These are phyloP conservation scores for Boletus vermiculosoides DNA, from an alignment of 768 basidiomycete species.

Conservation along the genomic window DNA sequence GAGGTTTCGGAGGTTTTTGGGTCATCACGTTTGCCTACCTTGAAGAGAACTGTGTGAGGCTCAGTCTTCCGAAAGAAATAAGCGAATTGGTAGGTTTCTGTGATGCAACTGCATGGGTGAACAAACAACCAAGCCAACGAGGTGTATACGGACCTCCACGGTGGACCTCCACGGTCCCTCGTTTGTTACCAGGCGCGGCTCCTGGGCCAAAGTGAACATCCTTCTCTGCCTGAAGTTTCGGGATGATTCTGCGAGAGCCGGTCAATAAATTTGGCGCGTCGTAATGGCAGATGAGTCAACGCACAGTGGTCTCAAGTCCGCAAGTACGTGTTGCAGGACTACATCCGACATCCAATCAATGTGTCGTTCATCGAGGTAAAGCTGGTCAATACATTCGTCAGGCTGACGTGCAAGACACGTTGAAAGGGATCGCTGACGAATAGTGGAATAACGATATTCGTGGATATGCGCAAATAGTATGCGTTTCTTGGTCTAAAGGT, in stretches of 20 bases:
- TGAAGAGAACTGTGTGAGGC: conserved; percentile 76
- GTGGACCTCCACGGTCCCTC: conserved; percentile 76
- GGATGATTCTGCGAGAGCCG: conserved; percentile 51
- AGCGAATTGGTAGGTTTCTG: conserved; percentile 87
- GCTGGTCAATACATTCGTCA: conserved; percentile 35
- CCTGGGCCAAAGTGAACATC: conserved; percentile 42
- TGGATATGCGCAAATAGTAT: conserved; percentile 80
- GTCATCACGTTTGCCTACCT: conserved; percentile 46
- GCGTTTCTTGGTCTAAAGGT: conserved; percentile 70
- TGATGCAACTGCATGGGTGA: conserved; percentile 1
- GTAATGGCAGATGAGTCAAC: conserved; percentile 11
- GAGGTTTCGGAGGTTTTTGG: neutral
- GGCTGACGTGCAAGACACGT: neutral
- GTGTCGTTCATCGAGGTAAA: conserved; percentile 89
- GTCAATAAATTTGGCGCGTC: neutral
- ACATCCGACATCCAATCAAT: conserved; percentile 88
- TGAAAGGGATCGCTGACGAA: conserved; percentile 50
- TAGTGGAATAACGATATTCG: conserved; percentile 69
- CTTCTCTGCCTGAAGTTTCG: conserved; percentile 63
- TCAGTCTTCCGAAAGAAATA: conserved; percentile 86
- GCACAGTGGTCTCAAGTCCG: conserved; percentile 73
- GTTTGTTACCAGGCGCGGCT: conserved; percentile 49
- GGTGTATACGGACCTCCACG: conserved; percentile 60
- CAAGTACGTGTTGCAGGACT: conserved; percentile 75
- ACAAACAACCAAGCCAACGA: neutral